Base-by-base conservation (phyloP, 2,329 filamentous ascomycete species). In the Neoarthrinium moseri region DNA sequence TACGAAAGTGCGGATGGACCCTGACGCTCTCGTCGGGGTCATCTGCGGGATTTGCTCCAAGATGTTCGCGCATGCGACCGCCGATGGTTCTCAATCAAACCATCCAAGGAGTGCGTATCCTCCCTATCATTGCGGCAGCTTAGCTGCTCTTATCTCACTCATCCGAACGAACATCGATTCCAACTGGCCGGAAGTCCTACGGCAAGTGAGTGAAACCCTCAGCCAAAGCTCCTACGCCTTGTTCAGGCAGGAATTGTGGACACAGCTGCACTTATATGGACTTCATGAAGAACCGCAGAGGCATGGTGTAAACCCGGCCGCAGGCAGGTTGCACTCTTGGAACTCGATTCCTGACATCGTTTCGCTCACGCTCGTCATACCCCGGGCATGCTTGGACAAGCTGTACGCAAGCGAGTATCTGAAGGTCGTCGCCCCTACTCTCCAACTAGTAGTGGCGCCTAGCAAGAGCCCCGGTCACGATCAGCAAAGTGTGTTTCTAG, bases 51-150 rank as follows among this genome's bases (percentile, higher is more conserved):
- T 75, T 2, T 78, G 77, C 52, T 51, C 64, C 11, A 54, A 65
- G 6, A 74, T 80, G 66, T 77, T 80, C 37, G 42, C 57, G 17
- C 38, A 59, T 18, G 74, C 77, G 51, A 64, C 70, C 36, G 44
- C 61, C 3, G 30, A 29, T 1, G 49, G 40, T 15, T 20, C n/a
- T n/a, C n/a, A n/a, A n/a, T n/a, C n/a, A n/a, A n/a, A n/a, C n/a
- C n/a, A n/a, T n/a, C n/a, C n/a, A 1, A 50, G 37, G 5, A 47
- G 45, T 6, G 45, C 45, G 2, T 65, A 64, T 32, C 53, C 62
- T 0, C 52, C 55, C 17, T 70, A 65, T 44, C 67, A 73, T 48
- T 62, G 65, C 7, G 65, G 63, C 11, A 71, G 66, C 37, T 64
- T 75, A 13, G 62, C 60, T 2, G 60, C 67, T 0, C 51, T 76